Conservation (phyloP, 176 grass and related monocot species). For the Pharus latifolius region DNA sequence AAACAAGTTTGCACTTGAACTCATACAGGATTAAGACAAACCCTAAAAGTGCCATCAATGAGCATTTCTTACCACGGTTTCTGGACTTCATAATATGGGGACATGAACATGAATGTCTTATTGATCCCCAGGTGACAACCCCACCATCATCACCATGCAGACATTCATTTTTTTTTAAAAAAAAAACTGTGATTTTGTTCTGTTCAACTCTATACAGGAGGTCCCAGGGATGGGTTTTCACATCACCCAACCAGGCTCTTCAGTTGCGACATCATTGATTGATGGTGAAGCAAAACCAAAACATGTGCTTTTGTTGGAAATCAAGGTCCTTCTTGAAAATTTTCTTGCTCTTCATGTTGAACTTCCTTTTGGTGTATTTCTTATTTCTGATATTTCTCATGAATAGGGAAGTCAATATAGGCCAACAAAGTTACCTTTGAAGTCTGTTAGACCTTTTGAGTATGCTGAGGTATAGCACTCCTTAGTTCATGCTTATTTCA, state of each 20-base stretch:
- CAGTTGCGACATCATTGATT: constrained; percentile 86
- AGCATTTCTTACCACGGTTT: constrained; percentile 93
- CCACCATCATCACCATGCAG: too few species aligned
- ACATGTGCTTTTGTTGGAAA: constrained; percentile 90
- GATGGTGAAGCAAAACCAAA: constrained; percentile 97
- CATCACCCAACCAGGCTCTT: constrained; percentile 91
- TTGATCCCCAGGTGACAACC: constrained; percentile 75
- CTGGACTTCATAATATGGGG: constrained; percentile 94
- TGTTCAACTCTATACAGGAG: constrained; percentile 36
- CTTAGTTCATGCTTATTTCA: constrained; percentile 8
- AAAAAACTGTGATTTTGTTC: constrained; percentile 1
- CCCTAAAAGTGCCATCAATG: constrained; percentile 87
- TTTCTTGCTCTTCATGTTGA: constrained; percentile 1
- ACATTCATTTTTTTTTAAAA: background rate
- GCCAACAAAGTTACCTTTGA: constrained; percentile 87
- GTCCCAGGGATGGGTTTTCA: constrained; percentile 96
- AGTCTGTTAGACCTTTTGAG: constrained; percentile 83
- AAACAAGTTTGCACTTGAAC: background rate
- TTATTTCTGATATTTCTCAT: constrained; percentile 28
- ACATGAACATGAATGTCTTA: constrained; percentile 90
- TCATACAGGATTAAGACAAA: constrained; percentile 79
- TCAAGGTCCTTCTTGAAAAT: constrained; percentile 45
- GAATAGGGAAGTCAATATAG: constrained; percentile 83
- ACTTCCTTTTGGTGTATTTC: background rate
- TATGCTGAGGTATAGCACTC: constrained; percentile 72